These are phyloP conservation scores for Vitis hybrid DNA, from an alignment of 177 flowering plant species.

Conservation along the genomic window DNA sequence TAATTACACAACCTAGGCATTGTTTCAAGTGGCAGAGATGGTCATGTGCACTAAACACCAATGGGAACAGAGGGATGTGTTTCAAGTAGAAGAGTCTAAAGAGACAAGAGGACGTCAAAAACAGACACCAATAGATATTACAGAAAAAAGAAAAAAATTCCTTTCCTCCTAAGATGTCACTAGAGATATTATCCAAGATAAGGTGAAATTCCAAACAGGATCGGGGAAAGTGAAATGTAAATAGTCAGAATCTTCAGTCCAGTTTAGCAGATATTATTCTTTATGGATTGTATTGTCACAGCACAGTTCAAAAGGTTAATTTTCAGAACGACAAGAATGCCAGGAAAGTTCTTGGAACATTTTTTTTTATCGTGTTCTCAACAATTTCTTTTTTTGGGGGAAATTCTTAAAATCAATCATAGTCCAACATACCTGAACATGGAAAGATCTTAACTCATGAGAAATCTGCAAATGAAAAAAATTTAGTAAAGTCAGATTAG, in stretches of 20 bases:
- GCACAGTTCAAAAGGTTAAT: background rate
- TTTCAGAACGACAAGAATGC: background rate
- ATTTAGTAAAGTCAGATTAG: background rate
- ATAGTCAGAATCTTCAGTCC: background rate
- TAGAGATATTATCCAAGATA: constrained; percentile 1
- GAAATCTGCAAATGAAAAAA: constrained; percentile 42
- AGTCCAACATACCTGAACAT: constrained; percentile 40
- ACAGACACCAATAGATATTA: background rate
- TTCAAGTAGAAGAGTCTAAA: background rate
- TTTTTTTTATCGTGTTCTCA: too few species aligned
- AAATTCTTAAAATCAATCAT: background rate
- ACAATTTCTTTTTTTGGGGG: background rate
- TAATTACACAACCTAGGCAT: background rate
- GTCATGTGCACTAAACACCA: background rate
- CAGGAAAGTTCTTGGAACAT: too few species aligned
- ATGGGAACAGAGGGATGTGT: background rate
- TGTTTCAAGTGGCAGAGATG: background rate
- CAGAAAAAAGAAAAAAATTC: background rate
- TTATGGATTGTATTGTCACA: background rate
- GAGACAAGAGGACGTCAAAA: background rate
- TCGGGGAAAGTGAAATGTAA: background rate
- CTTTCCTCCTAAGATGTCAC: background rate
- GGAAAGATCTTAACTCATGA: constrained; percentile 53
- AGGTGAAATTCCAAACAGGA: background rate
- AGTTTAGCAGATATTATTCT: background rate